Base-by-base conservation (phyloP, 176 grass and related monocot genomes). In the Aegilops longissima region DNA sequence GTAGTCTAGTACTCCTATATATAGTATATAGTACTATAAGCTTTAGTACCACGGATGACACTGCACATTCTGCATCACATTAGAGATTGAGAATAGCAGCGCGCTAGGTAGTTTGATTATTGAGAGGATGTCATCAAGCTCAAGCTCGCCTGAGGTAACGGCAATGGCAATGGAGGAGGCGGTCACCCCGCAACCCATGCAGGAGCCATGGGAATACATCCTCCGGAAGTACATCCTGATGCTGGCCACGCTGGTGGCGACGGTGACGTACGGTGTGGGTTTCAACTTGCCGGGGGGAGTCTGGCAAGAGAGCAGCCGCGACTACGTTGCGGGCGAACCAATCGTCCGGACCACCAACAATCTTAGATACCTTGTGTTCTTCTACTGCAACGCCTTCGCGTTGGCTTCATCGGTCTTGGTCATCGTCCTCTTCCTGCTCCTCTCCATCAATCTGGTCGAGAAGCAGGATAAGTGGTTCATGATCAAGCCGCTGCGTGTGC, bases 321-420 rank as follows among this genome's bases (percentile, higher is more conserved):
- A 8, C 9, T 4, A 58, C 58, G n/a, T 39, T 14, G 58, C 80
- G 11, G 86, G 80, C 1, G 51, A 33, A 1, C 29, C 85, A 13
- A 61, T 81, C 30, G 2, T 65, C 8, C 66, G 5, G 12, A 16
- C 27, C 44, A 49, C 42, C 49, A 13, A 24, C 27, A 25, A 29
- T n/a, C 0, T 4, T 14, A 51, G 56, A 2, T 82, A 87, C 86
- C 14, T 33, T 1, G n/a, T 27, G 0, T 87, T 87, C 69, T 87
- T 66, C 56, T 73, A 87, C 31, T 70, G 25, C 70, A 88, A 88
- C 20, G 86, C 78, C 24, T 30, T 66, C 4, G 71, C 86, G 9
- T 77, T 88, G 79, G 44, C 80, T 12, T 65, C 42, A 0, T 88
- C 80, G 1, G 27, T 88, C 0, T 29, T 82, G 30, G 80, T 83